phyloP scores from a whole-genome alignment of 108 stramenopile genomes.

The Pseudonitzschia pungens region DNA sequence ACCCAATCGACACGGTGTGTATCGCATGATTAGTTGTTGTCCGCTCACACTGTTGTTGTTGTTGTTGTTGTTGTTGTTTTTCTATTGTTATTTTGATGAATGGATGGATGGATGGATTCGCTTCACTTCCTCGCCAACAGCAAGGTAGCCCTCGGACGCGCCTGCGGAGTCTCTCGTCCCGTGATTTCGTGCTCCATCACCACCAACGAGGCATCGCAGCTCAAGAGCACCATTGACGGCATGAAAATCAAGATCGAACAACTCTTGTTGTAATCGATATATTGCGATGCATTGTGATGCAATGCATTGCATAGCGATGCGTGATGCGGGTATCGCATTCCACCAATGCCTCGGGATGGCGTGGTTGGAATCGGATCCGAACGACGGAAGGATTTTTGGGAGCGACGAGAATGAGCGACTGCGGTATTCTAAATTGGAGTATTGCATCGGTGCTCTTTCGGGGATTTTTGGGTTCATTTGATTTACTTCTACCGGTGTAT shows the following conservation, averaged over 20 bases:
- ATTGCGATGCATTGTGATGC: background rate
- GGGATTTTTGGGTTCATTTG: constrained; percentile 52
- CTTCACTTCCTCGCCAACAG: constrained; percentile 39
- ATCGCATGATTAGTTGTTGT: too few species aligned
- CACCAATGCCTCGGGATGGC: background rate
- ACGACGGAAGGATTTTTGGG: background rate
- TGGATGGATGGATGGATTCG: too few species aligned
- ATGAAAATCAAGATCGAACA: constrained; percentile 99
- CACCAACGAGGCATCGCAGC: constrained; percentile 97
- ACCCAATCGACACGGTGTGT: too few species aligned
- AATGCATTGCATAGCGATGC: background rate
- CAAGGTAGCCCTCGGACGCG: constrained; percentile 98
- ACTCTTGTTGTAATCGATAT: constrained; percentile 86
- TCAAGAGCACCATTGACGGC: constrained; percentile 93
- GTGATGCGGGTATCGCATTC: too few species aligned
- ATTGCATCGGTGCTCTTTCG: constrained; percentile 48
- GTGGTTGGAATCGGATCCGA: background rate
- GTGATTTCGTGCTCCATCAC: constrained; percentile 97
- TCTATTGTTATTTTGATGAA: background rate
- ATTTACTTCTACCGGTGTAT: constrained; percentile 29
- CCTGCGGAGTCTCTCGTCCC: constrained; percentile 98
- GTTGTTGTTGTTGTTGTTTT: background rate
- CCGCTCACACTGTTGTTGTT: background rate
- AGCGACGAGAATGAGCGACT: constrained; percentile 23
- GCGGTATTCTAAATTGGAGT: too few species aligned